Conservation (phyloP, 2,329 filamentous ascomycete genomes). For the Fusarium longipes region DNA sequence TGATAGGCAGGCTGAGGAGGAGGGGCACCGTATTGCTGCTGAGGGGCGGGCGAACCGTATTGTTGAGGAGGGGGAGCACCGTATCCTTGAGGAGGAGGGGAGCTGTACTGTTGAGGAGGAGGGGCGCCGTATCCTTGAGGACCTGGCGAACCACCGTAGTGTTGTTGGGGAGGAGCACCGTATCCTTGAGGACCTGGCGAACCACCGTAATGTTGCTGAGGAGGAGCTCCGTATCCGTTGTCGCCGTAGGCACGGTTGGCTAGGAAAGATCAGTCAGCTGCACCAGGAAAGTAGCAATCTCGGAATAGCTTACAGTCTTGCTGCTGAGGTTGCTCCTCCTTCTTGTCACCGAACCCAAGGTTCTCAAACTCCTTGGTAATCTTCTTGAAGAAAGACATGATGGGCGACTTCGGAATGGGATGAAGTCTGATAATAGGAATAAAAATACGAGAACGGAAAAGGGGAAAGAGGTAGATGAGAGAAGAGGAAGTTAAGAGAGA, state of each 20-base stretch:
- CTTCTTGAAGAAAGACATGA: constrained; percentile 60
- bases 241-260: constrained; percentile 45
- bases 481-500: constrained; percentile 11
- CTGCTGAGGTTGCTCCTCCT: constrained; percentile 41
- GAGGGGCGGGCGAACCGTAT: constrained; percentile 53
- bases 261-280: constrained; percentile 20
- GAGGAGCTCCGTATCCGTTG: constrained; percentile 53
- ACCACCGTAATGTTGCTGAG: constrained; percentile 25
- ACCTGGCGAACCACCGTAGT: constrained; percentile 37
- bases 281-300: no score
- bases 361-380: constrained; percentile 59
- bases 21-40: constrained; percentile 38
- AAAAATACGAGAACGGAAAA: constrained; percentile 1
- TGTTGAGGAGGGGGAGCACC: constrained; percentile 43
- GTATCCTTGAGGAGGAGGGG: constrained; percentile 19
- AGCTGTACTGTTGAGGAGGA: constrained; percentile 3
- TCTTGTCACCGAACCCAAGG: constrained; percentile 58
- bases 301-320: constrained; percentile 33
- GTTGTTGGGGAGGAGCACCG: constrained; percentile 16
- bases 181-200: constrained; percentile 39
- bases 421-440: constrained; percentile 4
- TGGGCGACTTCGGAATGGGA: constrained; percentile 21
- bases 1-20: constrained; percentile 49
- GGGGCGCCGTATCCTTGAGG: constrained; percentile 53
- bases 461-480: constrained; percentile 14